phyloP scores from a whole-genome alignment of 83 land plant genomes.

The Picea engelmannii region DNA sequence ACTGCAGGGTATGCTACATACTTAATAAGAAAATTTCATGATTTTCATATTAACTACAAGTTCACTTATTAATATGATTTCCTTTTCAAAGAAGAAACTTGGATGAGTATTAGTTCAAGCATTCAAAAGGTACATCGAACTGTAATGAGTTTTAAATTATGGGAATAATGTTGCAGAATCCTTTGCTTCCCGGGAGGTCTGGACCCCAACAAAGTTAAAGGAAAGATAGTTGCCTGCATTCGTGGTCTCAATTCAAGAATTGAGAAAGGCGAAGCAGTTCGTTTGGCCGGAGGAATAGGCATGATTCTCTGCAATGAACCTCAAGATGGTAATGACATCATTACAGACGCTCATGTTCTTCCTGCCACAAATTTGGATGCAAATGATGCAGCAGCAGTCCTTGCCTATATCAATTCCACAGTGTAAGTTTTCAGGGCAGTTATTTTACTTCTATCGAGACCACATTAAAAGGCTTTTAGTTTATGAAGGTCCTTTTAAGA shows the following conservation, averaged over 20 bases:
- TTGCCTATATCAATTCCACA: slow-evolving; percentile 37
- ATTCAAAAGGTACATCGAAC: too few species aligned
- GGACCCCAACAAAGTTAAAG: neutral
- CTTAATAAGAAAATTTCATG: neutral
- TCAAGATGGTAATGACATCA: slow-evolving; percentile 11
- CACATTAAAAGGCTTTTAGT: neutral
- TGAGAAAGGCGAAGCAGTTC: slow-evolving; percentile 32
- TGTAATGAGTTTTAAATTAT: too few species aligned
- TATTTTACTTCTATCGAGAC: neutral
- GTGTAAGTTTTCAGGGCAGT: slow-evolving; percentile 23
- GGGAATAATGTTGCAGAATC: too few species aligned
- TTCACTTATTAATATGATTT: neutral
- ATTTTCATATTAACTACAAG: neutral
- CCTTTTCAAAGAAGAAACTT: neutral
- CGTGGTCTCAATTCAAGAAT: slow-evolving; percentile 17
- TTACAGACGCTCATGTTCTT: slow-evolving; percentile 44
- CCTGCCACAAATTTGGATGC: slow-evolving; percentile 37
- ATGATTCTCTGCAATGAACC: slow-evolving; percentile 41
- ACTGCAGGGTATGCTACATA: slow-evolving; percentile 18
- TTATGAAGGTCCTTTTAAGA: neutral
- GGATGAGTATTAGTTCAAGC: too few species aligned
- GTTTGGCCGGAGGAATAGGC: slow-evolving; percentile 42
- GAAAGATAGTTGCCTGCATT: slow-evolving; percentile 40
- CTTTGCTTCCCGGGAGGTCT: too few species aligned
- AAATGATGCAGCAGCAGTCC: slow-evolving; percentile 27